These are phyloP conservation scores for Dujonia santamariae DNA, from an alignment of 1,139 yeast species.

Conservation along the genomic window DNA sequence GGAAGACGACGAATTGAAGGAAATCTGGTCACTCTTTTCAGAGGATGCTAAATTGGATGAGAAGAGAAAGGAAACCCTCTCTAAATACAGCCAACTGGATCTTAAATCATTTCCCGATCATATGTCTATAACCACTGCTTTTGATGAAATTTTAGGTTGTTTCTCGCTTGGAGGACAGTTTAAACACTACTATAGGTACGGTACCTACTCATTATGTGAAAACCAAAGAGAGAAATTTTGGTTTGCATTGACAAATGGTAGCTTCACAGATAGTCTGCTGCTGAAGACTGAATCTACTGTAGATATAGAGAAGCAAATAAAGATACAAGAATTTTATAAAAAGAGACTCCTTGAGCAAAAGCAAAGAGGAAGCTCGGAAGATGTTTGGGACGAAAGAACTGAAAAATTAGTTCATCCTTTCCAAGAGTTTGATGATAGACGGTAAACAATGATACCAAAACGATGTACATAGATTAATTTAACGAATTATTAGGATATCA, in stretches of 20 bases:
- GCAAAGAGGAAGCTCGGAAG: conserved; percentile 72
- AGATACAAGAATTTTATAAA: conserved; percentile 71
- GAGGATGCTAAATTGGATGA: conserved; percentile 21
- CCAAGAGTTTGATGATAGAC: too few species aligned
- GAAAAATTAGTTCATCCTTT: conserved; percentile 27
- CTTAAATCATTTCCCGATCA: conserved; percentile 28
- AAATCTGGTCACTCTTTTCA: conserved; percentile 34
- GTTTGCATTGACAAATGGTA: conserved; percentile 68
- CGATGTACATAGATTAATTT: too few species aligned
- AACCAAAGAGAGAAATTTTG: conserved; percentile 71
- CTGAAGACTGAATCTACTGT: conserved; percentile 20
- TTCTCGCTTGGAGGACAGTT: conserved; percentile 89
- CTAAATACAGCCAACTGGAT: conserved; percentile 23
- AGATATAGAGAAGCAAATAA: conserved; percentile 44
- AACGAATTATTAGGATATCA: too few species aligned
- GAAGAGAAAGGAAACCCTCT: conserved; percentile 29
- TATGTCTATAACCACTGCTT: conserved; percentile 59
- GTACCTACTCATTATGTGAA: conserved; percentile 69
- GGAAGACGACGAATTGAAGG: conserved; percentile 28
- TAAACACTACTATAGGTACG: conserved; percentile 77
- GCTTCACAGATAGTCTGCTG: conserved; percentile 17
- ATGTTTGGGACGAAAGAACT: conserved; percentile 66
- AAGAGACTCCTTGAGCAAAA: conserved; percentile 58
- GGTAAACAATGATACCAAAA: too few species aligned
- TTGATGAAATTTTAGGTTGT: conserved; percentile 82